Evolutionary conservation across 1,139 yeast genomes (phyloP).

Genomic region (Yamadazyma blattariae): DNA sequence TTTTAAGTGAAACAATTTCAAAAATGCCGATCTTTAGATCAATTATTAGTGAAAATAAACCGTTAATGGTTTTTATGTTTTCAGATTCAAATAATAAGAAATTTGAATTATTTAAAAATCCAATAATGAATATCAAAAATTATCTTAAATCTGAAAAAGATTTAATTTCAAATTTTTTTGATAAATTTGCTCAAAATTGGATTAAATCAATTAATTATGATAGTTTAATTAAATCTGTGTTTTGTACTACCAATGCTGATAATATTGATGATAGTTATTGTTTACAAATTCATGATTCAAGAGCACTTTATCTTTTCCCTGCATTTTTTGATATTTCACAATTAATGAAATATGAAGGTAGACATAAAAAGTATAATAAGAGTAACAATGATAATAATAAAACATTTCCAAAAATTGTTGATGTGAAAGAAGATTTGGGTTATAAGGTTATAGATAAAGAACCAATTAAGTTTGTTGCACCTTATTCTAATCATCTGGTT

Average conservation of each 20-base stretch:
- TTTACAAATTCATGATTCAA: conserved; percentile 27
- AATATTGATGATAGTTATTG: conserved; percentile 32
- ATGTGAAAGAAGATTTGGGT: no score
- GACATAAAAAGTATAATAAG: no score
- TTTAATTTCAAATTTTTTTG: conserved; percentile 34
- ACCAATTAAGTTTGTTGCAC: no score
- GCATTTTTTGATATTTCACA: conserved; percentile 18
- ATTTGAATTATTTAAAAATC: conserved; percentile 10
- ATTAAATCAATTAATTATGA: conserved; percentile 25
- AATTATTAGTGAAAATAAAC: conserved; percentile 20
- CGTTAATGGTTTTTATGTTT: conserved; percentile 35
- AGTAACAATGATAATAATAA: no score
- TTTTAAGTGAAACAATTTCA: conserved; percentile 16
- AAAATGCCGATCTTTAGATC: conserved; percentile 22
- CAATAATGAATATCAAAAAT: conserved; percentile 22
- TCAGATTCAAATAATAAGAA: conserved; percentile 7
- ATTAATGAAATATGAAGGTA: background rate
- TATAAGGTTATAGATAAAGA: no score
- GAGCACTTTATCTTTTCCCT: conserved; percentile 29
- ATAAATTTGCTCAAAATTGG: conserved; percentile 41
- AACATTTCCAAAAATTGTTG: no score
- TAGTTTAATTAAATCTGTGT: conserved; percentile 36
- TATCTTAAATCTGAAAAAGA: conserved; percentile 15
- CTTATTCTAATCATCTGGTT: background rate
- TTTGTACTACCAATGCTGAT: conserved; percentile 34